These are phyloP conservation scores for Ceratobasidium papillatum DNA, from an alignment of 1,284 basidiomycete genomes.

Conservation along the genomic window DNA sequence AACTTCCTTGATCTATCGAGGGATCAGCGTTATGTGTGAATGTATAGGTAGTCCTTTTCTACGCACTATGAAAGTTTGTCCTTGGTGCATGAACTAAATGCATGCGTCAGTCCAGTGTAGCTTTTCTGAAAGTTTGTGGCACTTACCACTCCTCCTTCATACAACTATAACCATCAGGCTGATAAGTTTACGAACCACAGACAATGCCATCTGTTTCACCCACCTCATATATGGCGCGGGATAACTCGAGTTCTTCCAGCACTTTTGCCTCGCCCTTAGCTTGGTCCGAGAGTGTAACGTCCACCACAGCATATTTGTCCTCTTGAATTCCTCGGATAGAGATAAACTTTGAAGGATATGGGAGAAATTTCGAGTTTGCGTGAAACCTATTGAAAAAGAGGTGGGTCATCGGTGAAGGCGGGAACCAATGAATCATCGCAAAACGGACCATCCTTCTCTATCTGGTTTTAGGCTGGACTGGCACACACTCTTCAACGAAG, in stretches of 20 bases:
- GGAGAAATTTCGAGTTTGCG: conserved; percentile 77
- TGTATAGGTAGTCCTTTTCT: background rate
- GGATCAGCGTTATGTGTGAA: conserved; percentile 21
- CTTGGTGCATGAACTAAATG: conserved; percentile 81
- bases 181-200: background rate
- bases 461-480: conserved; percentile 66
- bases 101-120: background rate
- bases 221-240: conserved; percentile 85
- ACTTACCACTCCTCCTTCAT: conserved; percentile 57
- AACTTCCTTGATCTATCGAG: conserved; percentile 74
- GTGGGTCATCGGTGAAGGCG: background rate
- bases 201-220: conserved; percentile 55
- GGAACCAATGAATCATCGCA: background rate
- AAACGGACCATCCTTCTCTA: conserved; percentile 72
- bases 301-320: conserved; percentile 79
- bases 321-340: conserved; percentile 82
- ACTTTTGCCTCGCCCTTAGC: conserved; percentile 58
- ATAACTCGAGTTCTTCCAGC: conserved; percentile 87
- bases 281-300: conserved; percentile 61
- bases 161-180: conserved; percentile 46
- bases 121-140: background rate
- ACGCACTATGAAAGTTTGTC: conserved; percentile 73
- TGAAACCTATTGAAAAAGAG: conserved; percentile 69
- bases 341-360: conserved; percentile 77
- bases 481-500: conserved; percentile 63